phyloP scores from a whole-genome alignment of 768 basidiomycete species.

The Trametes sanguinea region DNA sequence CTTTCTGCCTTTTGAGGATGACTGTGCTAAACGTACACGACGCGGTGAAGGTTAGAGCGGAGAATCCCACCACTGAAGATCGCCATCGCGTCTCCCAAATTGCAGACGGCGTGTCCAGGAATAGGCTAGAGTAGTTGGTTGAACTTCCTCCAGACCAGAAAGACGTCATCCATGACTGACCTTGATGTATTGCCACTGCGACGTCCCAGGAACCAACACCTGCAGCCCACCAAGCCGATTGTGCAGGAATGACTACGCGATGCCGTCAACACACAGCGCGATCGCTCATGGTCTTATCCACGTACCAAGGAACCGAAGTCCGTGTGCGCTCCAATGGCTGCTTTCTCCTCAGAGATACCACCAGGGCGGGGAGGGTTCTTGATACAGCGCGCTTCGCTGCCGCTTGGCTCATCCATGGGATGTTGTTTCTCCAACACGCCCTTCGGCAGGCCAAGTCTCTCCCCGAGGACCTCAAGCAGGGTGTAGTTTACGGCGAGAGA shows the following conservation, averaged over 20 bases:
- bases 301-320: conserved; percentile 37
- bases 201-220: conserved; percentile 59
- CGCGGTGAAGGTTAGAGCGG: conserved; percentile 66
- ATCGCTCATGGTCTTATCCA: neutral
- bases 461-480: conserved; percentile 35
- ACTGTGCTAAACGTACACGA: conserved; percentile 42
- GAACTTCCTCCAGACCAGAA: conserved; percentile 12
- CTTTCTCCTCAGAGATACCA: conserved; percentile 22
- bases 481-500: conserved; percentile 34
- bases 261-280: neutral
- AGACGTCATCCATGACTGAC: conserved; percentile 35
- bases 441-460: conserved; percentile 35
- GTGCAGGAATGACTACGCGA: conserved; percentile 61
- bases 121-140: conserved; percentile 28
- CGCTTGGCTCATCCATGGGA: conserved; percentile 29
- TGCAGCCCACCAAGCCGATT: conserved; percentile 73
- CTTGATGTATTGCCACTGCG: conserved; percentile 70
- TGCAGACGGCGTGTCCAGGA: conserved; percentile 38
- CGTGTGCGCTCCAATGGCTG: conserved; percentile 37
- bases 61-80: conserved; percentile 67
- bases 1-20: neutral
- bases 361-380: conserved; percentile 32
- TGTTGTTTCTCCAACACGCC: conserved; percentile 34
- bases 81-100: conserved; percentile 55
- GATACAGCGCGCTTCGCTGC: conserved; percentile 37